Evolutionary conservation across 192 early-diverging fungal species (phyloP), one percentile per base, ranked within the genome.

Genomic region (Rhizophagus sp.): DNA sequence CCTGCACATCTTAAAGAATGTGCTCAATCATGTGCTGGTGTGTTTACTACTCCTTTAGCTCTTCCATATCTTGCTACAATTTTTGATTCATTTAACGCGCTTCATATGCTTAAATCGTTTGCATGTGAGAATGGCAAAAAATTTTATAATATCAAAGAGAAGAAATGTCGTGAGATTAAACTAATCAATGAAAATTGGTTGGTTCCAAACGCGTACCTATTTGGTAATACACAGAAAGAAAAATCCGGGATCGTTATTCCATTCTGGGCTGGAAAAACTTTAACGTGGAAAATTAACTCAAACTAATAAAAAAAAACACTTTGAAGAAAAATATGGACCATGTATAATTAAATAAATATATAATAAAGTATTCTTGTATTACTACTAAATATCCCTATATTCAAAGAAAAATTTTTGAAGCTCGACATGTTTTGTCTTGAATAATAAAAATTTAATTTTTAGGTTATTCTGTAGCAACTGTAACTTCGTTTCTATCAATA

Each of bases 31-130:
- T 90, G 88, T 67, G 97, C 97, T 5, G 97, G 97, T 68, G 97
- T 99, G 3, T 99, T 96, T 77, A 97, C 96, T 11, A 94, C 95
- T 6, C 95, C 95, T 24, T 87, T 95, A 44, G 88, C 96, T 4
- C 76, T 95, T 33, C 94, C 92, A 33, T 96, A 98, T 81, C 87
- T 99, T 67, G 96, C 95, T 4, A 91, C 92, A n/a, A 89, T 96
- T 75, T 89, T 99, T 65, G 96, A 97, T 39, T 91, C 90, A 6
- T 90, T 96, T 74, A 95, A 93, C 2, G 92, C 92, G n/a, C 82
- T 99, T 72, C 93, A 96, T 78, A 87, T 84, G 74, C 88, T 99
- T 27, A 85, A 89, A 41, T 90, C 84, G 6, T 99, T 99, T 87
- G 92, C 95, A 4, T 95, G 93, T 78, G 90, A 94, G 61, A 89